A percentile compares a stretch with the other conserved stretches of the same genome.
phyloP scores from a whole-genome alignment of 495 filamentous ascomycete genomes.

The Beverwykella pulmonaria region DNA sequence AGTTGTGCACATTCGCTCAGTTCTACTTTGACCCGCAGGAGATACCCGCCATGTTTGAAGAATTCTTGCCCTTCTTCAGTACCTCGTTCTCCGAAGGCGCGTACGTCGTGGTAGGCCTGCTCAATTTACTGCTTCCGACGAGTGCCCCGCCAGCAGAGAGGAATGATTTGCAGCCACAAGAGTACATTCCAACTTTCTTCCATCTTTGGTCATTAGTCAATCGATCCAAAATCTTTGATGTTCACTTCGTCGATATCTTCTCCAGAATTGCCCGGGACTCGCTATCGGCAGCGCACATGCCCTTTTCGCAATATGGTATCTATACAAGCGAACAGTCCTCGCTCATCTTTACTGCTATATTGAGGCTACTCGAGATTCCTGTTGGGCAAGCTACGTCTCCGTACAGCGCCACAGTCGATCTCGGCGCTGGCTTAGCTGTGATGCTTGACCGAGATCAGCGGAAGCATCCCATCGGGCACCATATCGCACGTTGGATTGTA shows the following conservation, averaged over 20 bases:
- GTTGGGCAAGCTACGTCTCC: slow-evolving; percentile 95
- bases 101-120: slow-evolving; percentile 80
- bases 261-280: slow-evolving; percentile 85
- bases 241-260: slow-evolving; percentile 83
- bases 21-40: slow-evolving; percentile 90
- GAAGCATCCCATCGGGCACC: slow-evolving; percentile 87
- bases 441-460: slow-evolving; percentile 88
- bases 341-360: slow-evolving; percentile 86
- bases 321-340: slow-evolving; percentile 91
- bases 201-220: slow-evolving; percentile 94
- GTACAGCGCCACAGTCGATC: slow-evolving; percentile 80
- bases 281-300: slow-evolving; percentile 69
- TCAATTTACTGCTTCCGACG: slow-evolving; percentile 88
- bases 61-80: slow-evolving; percentile 92
- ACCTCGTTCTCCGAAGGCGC: slow-evolving; percentile 87
- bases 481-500: slow-evolving; percentile 93
- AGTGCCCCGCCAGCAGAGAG: slow-evolving; percentile 68
- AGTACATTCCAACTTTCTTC: slow-evolving; percentile 88
- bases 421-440: slow-evolving; percentile 75
- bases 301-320: slow-evolving; percentile 85
- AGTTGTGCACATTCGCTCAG: slow-evolving; percentile 85
- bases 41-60: slow-evolving; percentile 84
- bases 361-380: slow-evolving; percentile 90
- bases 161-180: slow-evolving; percentile 72
- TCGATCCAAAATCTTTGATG: slow-evolving; percentile 84